Base-by-base conservation (phyloP, 2,329 filamentous ascomycete species). In the Ascochyta viciae-villosae region DNA sequence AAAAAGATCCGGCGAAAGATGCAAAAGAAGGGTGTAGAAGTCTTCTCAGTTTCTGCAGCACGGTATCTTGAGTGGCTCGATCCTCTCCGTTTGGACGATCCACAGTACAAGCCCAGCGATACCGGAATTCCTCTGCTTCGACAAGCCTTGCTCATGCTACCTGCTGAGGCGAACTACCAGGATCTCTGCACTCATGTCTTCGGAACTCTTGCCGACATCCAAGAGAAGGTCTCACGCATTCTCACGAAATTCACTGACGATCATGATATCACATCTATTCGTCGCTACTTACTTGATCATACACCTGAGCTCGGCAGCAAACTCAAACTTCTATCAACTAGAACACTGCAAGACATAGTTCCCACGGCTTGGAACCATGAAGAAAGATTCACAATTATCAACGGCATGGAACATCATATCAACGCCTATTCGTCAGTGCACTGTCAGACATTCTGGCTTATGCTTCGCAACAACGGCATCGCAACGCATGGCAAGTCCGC, bases 121-220 rank as follows among this genome's bases (percentile, higher is more conserved):
- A 35, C 51, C 1, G 55, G 60, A 1, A 61, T 64, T 2, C 40
- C 40, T 6, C 15, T 16, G 0, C 42, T 64, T 16, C 53, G 57
- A 29, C 40, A 29, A 0, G 42, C 50, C 10, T 41, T 64, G 0
- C 50, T 43, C 5, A 35, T 9, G 8, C 23, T 62, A 5, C 46
- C 57, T 1, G 55, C 54, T 4, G 24, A 41, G 7, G 23, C 45
- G 0, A 62, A 57, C 22, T 47, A 52, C 16, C 19, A 39, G 4
- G 15, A 31, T 3, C 52, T 57, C 9, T 19, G 7, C 10, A 9
- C 50, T 1, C 61, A 62, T 23, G 27, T 57, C 7, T 43, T 50
- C 6, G 37, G 47, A 9, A 37, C 8, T 0, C 13, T 62, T 3
- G 26, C 54, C n/a, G 37, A 39, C 7, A 19, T 62, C 10, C 45